Base-by-base conservation (phyloP, 768 basidiomycete species). In the Tubosaeta sp. region DNA sequence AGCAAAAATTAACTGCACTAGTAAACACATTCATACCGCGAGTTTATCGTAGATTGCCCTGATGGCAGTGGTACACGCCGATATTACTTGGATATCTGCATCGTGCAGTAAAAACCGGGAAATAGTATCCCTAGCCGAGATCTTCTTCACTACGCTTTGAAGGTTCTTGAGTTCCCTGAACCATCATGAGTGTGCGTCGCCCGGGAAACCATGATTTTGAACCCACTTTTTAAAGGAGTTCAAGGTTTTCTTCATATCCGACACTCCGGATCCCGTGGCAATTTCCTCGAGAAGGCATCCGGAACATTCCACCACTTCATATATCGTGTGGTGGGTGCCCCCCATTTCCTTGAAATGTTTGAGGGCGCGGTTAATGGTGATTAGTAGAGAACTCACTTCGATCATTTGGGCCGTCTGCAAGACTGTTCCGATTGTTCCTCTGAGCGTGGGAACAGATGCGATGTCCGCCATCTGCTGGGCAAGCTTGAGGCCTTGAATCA, bases 221-320 rank as follows among this genome's bases (percentile, higher is more conserved):
- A 29, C 29, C 29, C 44, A 59, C 60, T 1, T 39, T 31, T 38
- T 51, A 22, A 61, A 59, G 12, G 46, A 31, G 1, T 0, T n/a
- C 47, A 62, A 3, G 1, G 43, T 6, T 44, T 11, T 50, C 8
- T 26, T 59, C 51, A 48, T 59, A 41, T 46, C 44, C n/a, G 57
- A 37, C 1, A 59, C 2, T 13, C 38, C 31, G 5, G 39, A 38
- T 13, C 12, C 9, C 37, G 25, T 29, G 13, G 44, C 35, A 9
- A 59, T 62, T 16, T 50, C 56, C 0, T 62, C 39, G 8, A 61
- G 52, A 12, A 61, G 13, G 48, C 50, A 55, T 10, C 52, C 60
- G 25, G 60, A 54, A 16, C 29, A 22, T 33, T 62, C 56, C 6
- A 61, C 19, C 17, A 62, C 50, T 25, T 55, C 50, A 16, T 11